A percentile compares a stretch with the other conserved stretches of the same genome.
Evolutionary conservation across 2,329 filamentous ascomycete species (phyloP).

Genomic region (Hymenoscyphus albidus): DNA sequence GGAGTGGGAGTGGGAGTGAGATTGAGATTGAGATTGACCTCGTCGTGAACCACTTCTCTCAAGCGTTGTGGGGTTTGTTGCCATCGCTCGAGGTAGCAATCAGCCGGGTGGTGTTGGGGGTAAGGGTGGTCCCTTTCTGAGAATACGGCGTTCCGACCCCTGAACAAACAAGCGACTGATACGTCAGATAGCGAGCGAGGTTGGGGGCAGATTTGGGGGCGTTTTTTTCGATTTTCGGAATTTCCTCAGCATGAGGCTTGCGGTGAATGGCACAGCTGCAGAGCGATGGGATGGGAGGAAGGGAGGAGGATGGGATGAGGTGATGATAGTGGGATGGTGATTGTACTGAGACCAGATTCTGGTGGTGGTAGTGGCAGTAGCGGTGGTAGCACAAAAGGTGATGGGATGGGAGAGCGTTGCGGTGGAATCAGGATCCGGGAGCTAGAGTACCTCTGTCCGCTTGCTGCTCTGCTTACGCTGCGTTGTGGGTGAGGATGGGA

Average conservation of each 20-base stretch:
- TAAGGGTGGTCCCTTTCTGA: not conserved
- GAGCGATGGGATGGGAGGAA: too few relatives aligned
- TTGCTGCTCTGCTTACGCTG: not conserved
- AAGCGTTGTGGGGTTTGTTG: slow-evolving; percentile 20
- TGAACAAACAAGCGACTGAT: slow-evolving; percentile 1
- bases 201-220: not conserved
- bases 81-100: slow-evolving; percentile 4
- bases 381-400: too few relatives aligned
- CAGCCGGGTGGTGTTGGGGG: not conserved
- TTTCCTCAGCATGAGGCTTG: not conserved
- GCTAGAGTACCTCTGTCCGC: too few relatives aligned
- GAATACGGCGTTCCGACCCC: not conserved
- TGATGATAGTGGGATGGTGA: too few relatives aligned
- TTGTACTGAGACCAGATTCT: too few relatives aligned
- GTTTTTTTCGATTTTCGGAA: not conserved
- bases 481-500: not conserved
- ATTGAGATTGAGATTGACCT: slow-evolving; percentile 28
- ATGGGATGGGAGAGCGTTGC: not conserved
- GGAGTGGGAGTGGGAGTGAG: slow-evolving; percentile 26
- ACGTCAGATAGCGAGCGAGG: not conserved
- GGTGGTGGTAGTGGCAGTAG: too few relatives aligned
- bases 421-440: not conserved
- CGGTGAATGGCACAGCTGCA: too few relatives aligned
- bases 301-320: too few relatives aligned
- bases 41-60: slow-evolving; percentile 29